Evolutionary conservation across 257 asterid genomes (phyloP).

Genomic region (Solanum medicagineum): DNA sequence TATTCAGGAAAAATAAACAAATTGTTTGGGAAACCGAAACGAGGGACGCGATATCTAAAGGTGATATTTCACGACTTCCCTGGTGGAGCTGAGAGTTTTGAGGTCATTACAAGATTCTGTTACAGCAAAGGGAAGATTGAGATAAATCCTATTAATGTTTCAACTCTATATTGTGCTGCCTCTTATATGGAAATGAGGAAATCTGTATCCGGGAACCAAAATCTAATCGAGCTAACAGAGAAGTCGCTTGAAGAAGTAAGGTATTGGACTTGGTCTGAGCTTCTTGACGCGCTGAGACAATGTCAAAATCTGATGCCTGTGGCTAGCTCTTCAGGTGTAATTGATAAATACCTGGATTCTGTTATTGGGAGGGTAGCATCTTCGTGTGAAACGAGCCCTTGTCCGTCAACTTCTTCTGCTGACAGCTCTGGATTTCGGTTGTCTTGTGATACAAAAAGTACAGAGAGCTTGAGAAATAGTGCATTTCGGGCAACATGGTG

Average conservation of each 20-base stretch:
- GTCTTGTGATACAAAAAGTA: slow-evolving; percentile 66
- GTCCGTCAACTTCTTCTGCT: slow-evolving; percentile 62
- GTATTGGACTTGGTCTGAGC: slow-evolving; percentile 78
- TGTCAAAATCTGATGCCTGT: slow-evolving; percentile 33
- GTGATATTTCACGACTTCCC: slow-evolving; percentile 76
- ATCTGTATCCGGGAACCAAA: slow-evolving; percentile 11
- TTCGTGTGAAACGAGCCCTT: slow-evolving; percentile 58
- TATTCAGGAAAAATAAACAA: slow-evolving; percentile 46
- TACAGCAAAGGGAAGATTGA: slow-evolving; percentile 38
- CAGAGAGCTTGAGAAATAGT: slow-evolving; percentile 56
- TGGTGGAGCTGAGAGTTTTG: slow-evolving; percentile 74
- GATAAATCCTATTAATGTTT: slow-evolving; percentile 40
- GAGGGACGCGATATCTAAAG: slow-evolving; percentile 24
- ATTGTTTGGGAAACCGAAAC: slow-evolving; percentile 38
- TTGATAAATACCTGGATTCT: slow-evolving; percentile 41
- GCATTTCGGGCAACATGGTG: slow-evolving; percentile 54
- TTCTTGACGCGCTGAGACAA: slow-evolving; percentile 42
- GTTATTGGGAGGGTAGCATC: slow-evolving; percentile 32
- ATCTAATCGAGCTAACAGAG: slow-evolving; percentile 40
- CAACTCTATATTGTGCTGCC: slow-evolving; percentile 42
- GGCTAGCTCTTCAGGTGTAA: slow-evolving; percentile 21
- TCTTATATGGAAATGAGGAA: slow-evolving; percentile 62
- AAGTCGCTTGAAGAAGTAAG: slow-evolving; percentile 38
- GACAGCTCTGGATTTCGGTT: slow-evolving; percentile 53
- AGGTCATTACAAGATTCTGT: slow-evolving; percentile 65